These are phyloP conservation scores for Triticum monococcum DNA, from an alignment of 176 grass and related monocot genomes.

Conservation along the genomic window DNA sequence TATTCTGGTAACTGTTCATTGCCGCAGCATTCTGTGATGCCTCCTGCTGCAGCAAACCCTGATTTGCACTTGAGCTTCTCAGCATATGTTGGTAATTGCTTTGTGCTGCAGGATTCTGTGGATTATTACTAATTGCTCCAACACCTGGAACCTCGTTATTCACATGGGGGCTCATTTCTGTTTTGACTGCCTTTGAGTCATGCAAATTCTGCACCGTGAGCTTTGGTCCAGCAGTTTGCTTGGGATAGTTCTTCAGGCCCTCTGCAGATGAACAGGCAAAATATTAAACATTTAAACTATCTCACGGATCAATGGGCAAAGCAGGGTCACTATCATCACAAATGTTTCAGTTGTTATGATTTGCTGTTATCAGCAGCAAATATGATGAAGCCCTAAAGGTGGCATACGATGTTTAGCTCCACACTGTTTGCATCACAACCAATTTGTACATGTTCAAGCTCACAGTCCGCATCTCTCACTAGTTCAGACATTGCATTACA, in stretches of 20 bases:
- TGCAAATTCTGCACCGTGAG: slow-evolving; percentile 53
- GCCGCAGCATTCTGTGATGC: slow-evolving; percentile 42
- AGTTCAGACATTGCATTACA: background rate
- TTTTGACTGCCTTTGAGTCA: slow-evolving; percentile 44
- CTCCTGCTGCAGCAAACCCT: slow-evolving; percentile 58
- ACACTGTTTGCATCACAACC: background rate
- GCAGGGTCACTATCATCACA: background rate
- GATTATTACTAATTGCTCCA: slow-evolving; percentile 24
- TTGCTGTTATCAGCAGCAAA: slow-evolving; percentile 6
- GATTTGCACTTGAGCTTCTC: slow-evolving; percentile 52
- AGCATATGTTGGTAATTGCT: slow-evolving; percentile 70
- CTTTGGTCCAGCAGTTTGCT: slow-evolving; percentile 35
- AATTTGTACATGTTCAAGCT: background rate
- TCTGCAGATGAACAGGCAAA: slow-evolving; percentile 50
- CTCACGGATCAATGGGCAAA: background rate
- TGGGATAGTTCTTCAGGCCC: slow-evolving; percentile 75
- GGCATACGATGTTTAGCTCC: background rate
- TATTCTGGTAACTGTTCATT: slow-evolving; percentile 63
- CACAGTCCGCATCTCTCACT: background rate
- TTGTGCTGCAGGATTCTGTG: slow-evolving; percentile 49
- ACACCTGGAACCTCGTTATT: slow-evolving; percentile 43
- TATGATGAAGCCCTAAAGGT: background rate
- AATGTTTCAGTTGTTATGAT: background rate
- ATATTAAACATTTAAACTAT: slow-evolving; percentile 29
- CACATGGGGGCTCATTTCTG: slow-evolving; percentile 42